Evolutionary conservation across 345 rosid species (phyloP).

Genomic region (Eucalyptus shirleyi): DNA sequence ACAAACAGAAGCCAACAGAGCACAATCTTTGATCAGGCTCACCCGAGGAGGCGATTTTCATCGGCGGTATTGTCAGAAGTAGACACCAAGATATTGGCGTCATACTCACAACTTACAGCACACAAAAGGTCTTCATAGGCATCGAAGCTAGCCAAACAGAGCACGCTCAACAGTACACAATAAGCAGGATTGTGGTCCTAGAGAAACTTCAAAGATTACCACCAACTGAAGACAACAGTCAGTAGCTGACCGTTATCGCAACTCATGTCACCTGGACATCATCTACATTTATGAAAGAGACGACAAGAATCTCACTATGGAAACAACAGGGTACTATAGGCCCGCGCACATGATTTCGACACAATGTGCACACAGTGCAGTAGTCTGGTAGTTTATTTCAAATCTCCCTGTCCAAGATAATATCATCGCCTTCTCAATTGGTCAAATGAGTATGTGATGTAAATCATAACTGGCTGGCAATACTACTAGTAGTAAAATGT

Average conservation of each 20-base stretch:
- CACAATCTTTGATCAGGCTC: background rate
- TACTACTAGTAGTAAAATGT: background rate
- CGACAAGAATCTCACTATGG: background rate
- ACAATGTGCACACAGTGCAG: background rate
- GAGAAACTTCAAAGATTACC: background rate
- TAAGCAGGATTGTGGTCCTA: background rate
- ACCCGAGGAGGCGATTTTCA: background rate
- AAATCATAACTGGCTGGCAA: background rate
- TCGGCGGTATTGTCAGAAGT: background rate
- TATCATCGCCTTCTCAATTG: background rate
- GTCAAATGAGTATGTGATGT: background rate
- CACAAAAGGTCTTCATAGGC: background rate
- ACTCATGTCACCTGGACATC: background rate
- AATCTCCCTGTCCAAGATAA: background rate
- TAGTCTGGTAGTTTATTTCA: background rate
- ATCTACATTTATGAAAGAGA: background rate
- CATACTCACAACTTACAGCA: background rate
- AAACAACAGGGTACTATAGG: background rate
- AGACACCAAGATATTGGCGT: background rate
- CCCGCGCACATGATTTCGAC: background rate
- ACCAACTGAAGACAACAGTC: background rate
- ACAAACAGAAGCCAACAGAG: background rate
- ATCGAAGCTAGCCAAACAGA: background rate
- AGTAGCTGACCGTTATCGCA: rapidly evolving
- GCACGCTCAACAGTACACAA: background rate